Conservation (phyloP, 2,329 filamentous ascomycete genomes). For the Esteya vermicola region DNA sequence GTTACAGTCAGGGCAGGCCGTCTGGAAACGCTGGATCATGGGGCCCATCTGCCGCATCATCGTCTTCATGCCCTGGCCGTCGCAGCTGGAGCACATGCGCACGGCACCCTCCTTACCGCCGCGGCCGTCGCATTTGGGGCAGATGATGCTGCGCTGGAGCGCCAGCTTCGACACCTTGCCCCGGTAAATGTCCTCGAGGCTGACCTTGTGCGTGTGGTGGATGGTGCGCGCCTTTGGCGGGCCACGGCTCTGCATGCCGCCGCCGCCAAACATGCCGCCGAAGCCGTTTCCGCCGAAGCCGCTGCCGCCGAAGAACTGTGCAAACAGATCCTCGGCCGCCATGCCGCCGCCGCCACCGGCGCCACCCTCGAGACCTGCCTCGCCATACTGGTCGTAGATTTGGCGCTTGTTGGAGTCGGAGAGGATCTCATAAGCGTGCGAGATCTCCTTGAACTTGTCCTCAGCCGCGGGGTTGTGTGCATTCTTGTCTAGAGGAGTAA, state of each 20-base stretch:
- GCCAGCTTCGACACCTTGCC: slow-evolving; percentile 97
- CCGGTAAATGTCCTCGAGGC: slow-evolving; percentile 92
- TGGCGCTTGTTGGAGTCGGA: slow-evolving; percentile 83
- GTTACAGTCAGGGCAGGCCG: slow-evolving; percentile 94
- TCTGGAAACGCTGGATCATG: slow-evolving; percentile 99
- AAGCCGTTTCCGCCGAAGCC: slow-evolving; percentile 60
- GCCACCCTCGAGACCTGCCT: slow-evolving; percentile 88
- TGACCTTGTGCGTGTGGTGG: slow-evolving; percentile 96
- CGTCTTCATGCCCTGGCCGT: slow-evolving; percentile 95
- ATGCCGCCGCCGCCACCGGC: slow-evolving; percentile 65
- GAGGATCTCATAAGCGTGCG: slow-evolving; percentile 88
- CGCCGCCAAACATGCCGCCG: slow-evolving; percentile 65
- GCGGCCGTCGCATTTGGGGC: slow-evolving; percentile 81
- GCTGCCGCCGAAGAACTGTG: slow-evolving; percentile 83
- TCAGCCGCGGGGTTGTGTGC: slow-evolving; percentile 82
- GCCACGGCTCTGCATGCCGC: slow-evolving; percentile 63
- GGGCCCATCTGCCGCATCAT: slow-evolving; percentile 99
- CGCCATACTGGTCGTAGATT: slow-evolving; percentile 94
- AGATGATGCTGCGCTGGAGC: slow-evolving; percentile 94
- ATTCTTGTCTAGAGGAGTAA: slow-evolving; percentile 66
- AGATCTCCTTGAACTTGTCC: slow-evolving; percentile 97
- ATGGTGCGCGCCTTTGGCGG: slow-evolving; percentile 87
- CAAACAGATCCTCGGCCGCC: slow-evolving; percentile 91
- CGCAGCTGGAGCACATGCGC: slow-evolving; percentile 79
- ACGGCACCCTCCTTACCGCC: slow-evolving; percentile 98